A percentile compares a stretch with the other conserved stretches of the same genome.
phyloP scores from a whole-genome alignment of 495 filamentous ascomycete genomes.

The Penicillium cinerascens region DNA sequence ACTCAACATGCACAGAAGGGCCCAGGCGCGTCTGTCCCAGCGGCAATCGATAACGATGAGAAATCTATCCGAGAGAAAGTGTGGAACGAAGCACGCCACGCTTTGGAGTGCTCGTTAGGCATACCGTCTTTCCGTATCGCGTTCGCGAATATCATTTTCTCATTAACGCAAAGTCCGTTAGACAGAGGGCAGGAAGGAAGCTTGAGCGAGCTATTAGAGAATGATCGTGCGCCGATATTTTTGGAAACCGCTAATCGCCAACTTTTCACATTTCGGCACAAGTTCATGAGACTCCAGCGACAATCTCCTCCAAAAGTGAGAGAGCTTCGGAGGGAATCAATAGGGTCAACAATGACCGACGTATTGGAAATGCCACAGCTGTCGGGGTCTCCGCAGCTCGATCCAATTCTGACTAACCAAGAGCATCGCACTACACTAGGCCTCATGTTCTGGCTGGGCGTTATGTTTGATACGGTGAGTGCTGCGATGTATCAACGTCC shows the following conservation, averaged over 20 bases:
- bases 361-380: not conserved
- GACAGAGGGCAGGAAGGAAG: slow-evolving; percentile 11
- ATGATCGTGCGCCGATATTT: slow-evolving; percentile 36
- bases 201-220: slow-evolving; percentile 30
- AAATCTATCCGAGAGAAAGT: slow-evolving; percentile 33
- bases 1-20: slow-evolving; percentile 27
- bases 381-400: not conserved
- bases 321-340: not conserved
- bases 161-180: slow-evolving; percentile 40
- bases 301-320: slow-evolving; percentile 1
- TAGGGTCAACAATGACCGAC: not conserved
- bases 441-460: slow-evolving; percentile 45
- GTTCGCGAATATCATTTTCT: slow-evolving; percentile 47
- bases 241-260: slow-evolving; percentile 38
- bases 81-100: slow-evolving; percentile 44
- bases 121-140: slow-evolving; percentile 44
- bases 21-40: slow-evolving; percentile 1
- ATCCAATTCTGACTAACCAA: slow-evolving; percentile 14
- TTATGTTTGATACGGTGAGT: slow-evolving; percentile 51
- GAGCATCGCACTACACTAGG: slow-evolving; percentile 38
- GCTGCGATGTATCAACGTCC: slow-evolving; percentile 46
- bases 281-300: slow-evolving; percentile 19
- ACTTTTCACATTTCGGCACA: slow-evolving; percentile 28
- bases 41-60: slow-evolving; percentile 22
- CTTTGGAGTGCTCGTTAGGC: slow-evolving; percentile 29